Evolutionary conservation across 2,329 filamentous ascomycete genomes (phyloP).

Genomic region (Alternaria ethzedia): DNA sequence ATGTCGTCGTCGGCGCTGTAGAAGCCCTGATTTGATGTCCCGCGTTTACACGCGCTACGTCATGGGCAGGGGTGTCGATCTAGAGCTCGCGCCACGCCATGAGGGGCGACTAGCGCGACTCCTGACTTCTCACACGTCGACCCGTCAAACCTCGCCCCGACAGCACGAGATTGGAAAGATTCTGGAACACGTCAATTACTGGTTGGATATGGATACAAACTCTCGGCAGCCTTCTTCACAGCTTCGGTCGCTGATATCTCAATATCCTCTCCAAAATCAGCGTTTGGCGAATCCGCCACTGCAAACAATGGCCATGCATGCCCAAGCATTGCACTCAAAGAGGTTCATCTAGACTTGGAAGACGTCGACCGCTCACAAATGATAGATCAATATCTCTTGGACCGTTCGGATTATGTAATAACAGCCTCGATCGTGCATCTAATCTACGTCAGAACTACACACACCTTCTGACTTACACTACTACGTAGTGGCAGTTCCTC

Average conservation of each 20-base stretch:
- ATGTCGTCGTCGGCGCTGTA: slow-evolving; percentile 30
- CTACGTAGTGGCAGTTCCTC: neutral
- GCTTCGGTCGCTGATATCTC: neutral
- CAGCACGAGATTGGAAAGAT: neutral
- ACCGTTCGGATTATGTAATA: neutral
- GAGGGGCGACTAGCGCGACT: neutral
- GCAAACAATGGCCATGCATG: neutral
- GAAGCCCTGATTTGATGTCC: slow-evolving; percentile 29
- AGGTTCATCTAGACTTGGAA: neutral
- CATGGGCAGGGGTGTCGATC: slow-evolving; percentile 33
- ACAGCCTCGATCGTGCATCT: neutral
- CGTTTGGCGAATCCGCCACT: neutral
- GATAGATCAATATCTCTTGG: neutral
- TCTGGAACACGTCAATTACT: neutral
- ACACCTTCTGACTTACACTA: neutral
- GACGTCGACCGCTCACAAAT: neutral
- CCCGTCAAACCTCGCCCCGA: neutral
- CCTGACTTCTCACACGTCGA: neutral
- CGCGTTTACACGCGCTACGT: slow-evolving; percentile 29
- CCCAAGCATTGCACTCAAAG: neutral
- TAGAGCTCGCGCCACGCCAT: slow-evolving; percentile 15
- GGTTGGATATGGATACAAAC: neutral
- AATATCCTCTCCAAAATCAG: neutral
- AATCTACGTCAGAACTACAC: neutral
- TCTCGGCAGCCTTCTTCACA: neutral